Evolutionary conservation across 805 yeast species (phyloP), one percentile per base, ranked within the genome.

Genomic region (Sugiyamaella smithiae): DNA sequence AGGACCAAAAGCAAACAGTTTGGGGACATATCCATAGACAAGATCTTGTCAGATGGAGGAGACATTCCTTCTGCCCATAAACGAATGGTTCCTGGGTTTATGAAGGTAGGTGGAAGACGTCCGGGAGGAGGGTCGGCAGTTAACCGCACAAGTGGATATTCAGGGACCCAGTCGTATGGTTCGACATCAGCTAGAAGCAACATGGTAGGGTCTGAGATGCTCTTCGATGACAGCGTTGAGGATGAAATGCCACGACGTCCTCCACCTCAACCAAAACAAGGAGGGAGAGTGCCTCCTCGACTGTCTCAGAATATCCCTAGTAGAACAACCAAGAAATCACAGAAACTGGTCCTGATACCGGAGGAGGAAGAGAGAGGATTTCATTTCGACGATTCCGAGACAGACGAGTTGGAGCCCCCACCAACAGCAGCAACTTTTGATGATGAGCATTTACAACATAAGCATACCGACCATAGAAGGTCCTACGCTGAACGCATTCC

Each of bases 31-130:
- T 84, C 95, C 0, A 85, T 90, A 3, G 89, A 88, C 49, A 84
- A 84, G 60, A 75, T 90, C 14, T 71, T 90, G 4, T 80, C 88
- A 17, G 84, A 84, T 57, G 78, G 82, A 19, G 82, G 95, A 54
- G 97, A 88, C 59, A 87, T 90, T 11, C 97, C 98, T 0, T 85
- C 95, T 2, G 95, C 87, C 11, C 81, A 76, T 52, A 70, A 79
- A 44, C 61, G 84, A 41, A 66, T 49, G 11, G 49, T 53, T 8
- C 78, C 78, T 57, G 59, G 26, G 14, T 31, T 38, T 24, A 38
- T 49, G 5, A 28, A 24, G 6, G 35, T 31, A 8, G 26, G 35
- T 11, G 46, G 38, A n/a, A 42, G 50, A 20, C 19, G 29, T 1
- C 43, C 36, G 24, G 16, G n/a, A 20, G 48, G 45, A 11, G 25